Conservation (phyloP, 768 basidiomycete species). For the Gymnopilus junonius region DNA sequence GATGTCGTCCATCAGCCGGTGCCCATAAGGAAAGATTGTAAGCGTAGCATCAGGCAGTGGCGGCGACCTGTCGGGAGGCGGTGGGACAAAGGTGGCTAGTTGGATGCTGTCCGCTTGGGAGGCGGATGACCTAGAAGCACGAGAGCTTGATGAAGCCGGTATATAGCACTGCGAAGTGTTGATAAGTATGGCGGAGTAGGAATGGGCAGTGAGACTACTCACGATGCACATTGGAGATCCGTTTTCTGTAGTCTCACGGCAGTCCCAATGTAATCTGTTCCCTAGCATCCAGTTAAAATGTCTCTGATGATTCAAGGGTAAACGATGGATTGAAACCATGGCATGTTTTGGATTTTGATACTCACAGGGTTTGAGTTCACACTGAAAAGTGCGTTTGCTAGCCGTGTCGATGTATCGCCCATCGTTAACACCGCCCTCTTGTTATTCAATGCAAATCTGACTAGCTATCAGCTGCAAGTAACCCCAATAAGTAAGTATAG, state of each 20-base stretch:
- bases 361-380: constrained; percentile 37
- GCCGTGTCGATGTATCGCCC: constrained; percentile 41
- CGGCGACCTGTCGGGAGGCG: constrained; percentile 48
- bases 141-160: neutral
- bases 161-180: constrained; percentile 9
- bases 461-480: constrained; percentile 6
- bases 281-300: constrained; percentile 46
- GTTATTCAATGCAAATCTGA: constrained; percentile 45
- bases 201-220: constrained; percentile 19
- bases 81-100: constrained; percentile 50
- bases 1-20: constrained; percentile 49
- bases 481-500: constrained; percentile 28
- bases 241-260: constrained; percentile 45
- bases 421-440: constrained; percentile 45
- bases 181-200: neutral
- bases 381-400: constrained; percentile 41
- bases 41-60: constrained; percentile 50
- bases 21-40: constrained; percentile 49
- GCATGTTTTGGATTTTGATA: neutral
- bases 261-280: constrained; percentile 50
- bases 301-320: constrained; percentile 23
- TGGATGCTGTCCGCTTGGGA: constrained; percentile 33
- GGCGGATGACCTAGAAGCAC: neutral
- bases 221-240: constrained; percentile 54
- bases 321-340: neutral